A percentile compares a stretch with the other conserved stretches of the same genome.
These are phyloP conservation scores for Dalbergia oliveri DNA, from an alignment of 306 rosid genomes.

Conservation along the genomic window DNA sequence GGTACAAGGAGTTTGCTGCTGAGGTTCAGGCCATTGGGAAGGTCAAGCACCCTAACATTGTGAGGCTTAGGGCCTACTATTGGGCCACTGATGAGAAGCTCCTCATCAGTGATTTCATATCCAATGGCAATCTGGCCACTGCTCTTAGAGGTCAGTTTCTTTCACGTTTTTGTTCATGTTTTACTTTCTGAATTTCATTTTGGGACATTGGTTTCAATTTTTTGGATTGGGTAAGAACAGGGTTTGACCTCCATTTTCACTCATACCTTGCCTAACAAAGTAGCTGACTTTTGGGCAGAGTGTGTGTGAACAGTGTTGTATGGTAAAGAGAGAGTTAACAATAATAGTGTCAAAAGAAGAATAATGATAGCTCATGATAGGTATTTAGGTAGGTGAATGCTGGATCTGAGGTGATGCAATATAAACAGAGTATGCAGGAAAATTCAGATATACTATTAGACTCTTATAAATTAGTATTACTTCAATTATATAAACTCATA, in stretches of 20 bases:
- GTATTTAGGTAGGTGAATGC: neutral
- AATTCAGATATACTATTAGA: neutral
- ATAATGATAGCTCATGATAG: constrained; percentile 26
- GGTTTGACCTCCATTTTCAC: constrained; percentile 31
- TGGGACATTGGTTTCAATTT: too few species aligned
- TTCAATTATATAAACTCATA: neutral
- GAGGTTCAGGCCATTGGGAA: constrained; percentile 93
- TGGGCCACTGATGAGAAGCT: constrained; percentile 99
- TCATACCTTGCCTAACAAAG: constrained; percentile 3
- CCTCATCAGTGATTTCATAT: constrained; percentile 88
- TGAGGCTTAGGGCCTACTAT: constrained; percentile 83
- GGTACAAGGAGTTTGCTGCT: constrained; percentile 90
- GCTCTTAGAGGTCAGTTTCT: constrained; percentile 79
- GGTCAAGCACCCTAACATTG: constrained; percentile 91
- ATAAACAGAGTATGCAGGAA: neutral
- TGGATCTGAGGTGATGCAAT: neutral
- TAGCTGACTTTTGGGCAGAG: constrained; percentile 17
- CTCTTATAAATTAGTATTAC: too few species aligned
- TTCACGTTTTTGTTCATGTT: neutral
- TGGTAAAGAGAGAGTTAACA: constrained; percentile 19
- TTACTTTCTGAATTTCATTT: neutral
- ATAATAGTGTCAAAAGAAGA: neutral
- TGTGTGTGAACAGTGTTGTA: neutral
- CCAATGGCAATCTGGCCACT: constrained; percentile 84
- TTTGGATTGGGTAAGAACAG: neutral